These are phyloP conservation scores for Tetracladium setigerum DNA, from an alignment of 495 filamentous ascomycete genomes.

Conservation along the genomic window DNA sequence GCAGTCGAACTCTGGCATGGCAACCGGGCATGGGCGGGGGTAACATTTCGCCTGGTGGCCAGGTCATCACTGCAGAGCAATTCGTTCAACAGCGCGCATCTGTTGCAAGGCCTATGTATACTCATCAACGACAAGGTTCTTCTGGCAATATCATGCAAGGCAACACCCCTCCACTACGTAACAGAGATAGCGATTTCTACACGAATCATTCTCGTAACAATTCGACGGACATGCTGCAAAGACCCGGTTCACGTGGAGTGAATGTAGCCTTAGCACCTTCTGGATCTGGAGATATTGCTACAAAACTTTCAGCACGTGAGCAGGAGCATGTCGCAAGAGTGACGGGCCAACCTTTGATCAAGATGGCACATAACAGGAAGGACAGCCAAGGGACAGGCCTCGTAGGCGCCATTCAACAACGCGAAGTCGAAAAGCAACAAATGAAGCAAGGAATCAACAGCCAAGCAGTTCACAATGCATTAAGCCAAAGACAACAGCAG, in stretches of 20 bases:
- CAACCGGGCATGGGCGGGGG: slow-evolving; percentile 57
- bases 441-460: slow-evolving; percentile 65
- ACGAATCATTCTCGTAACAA: slow-evolving; percentile 39
- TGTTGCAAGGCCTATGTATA: slow-evolving; percentile 35
- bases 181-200: slow-evolving; percentile 49
- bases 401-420: slow-evolving; percentile 66
- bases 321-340: slow-evolving; percentile 88
- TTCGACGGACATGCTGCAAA: slow-evolving; percentile 31
- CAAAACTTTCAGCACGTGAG: slow-evolving; percentile 80
- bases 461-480: slow-evolving; percentile 66
- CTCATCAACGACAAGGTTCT: slow-evolving; percentile 50
- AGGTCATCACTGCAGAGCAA: slow-evolving; percentile 54
- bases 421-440: slow-evolving; percentile 65
- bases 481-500: slow-evolving; percentile 20
- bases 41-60: not conserved
- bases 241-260: slow-evolving; percentile 29
- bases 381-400: slow-evolving; percentile 48
- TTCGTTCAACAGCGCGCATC: slow-evolving; percentile 81
- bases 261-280: slow-evolving; percentile 14
- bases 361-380: slow-evolving; percentile 48
- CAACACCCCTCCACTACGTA: slow-evolving; percentile 34
- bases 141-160: slow-evolving; percentile 44
- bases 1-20: slow-evolving; percentile 61
- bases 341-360: slow-evolving; percentile 76
- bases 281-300: slow-evolving; percentile 44